Base-by-base conservation (phyloP, 2,329 filamentous ascomycete species). In the Truncatella angustata region DNA sequence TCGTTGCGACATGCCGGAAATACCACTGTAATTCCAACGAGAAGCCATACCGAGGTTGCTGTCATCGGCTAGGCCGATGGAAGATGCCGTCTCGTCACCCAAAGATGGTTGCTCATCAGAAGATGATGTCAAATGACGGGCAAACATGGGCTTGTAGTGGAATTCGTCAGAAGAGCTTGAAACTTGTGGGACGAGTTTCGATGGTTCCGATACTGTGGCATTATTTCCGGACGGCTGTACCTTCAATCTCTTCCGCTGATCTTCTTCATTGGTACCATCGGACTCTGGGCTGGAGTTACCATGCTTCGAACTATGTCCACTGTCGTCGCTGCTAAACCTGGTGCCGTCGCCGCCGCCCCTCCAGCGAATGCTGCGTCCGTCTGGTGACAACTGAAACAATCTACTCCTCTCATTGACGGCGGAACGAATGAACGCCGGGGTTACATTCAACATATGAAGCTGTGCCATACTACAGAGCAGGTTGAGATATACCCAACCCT, bases 401-500 rank as follows among this genome's bases (percentile, higher is more conserved):
- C 80, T 79, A 60, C 89, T 93, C 58, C 85, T 81, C 46, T 88
- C 83, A 0, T 76, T 73, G 1, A 95, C 77, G 0, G 91, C 88
- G 32, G 81, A 81, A 53, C 88, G 85, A 35, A 94, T 84, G 60
- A 93, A 93, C 24, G 87, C 84, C 0, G 86, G 79, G 0, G 90
- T 91, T 1, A 95, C 90, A 53, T 91, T 92, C 59, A 94, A 79
- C 0, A 91, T 93, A 61, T 95, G 90, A 16, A 95, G 73, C 68
- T 95, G 90, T 0, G 91, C 90, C 75, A 95, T 80, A 62, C 87
- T 91, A 64, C 86, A 85, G 1, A 95, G 76, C 1, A 95, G 71
- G 59, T 94, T 94, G 5, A 94, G 72, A 60, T 92, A 93, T 0
- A 93, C 84, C 90, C 90, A 94, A 4, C 88, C 88, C 23, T 91